These are phyloP conservation scores for Candida hispaniensis DNA, from an alignment of 805 yeast species.

Conservation along the genomic window DNA sequence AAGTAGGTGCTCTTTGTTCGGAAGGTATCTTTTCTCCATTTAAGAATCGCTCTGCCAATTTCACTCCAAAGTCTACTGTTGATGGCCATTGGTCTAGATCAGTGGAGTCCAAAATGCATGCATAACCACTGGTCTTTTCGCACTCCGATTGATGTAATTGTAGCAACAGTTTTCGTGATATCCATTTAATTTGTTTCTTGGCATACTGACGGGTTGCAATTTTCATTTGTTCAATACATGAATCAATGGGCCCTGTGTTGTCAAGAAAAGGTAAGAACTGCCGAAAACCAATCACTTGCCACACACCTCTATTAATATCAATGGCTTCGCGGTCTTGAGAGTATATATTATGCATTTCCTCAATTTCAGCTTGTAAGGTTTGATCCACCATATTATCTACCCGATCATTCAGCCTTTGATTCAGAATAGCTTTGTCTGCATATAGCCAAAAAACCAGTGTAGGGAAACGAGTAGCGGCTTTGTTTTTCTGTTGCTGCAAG, in stretches of 20 bases:
- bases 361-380: constrained; percentile 65
- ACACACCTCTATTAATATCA: constrained; percentile 60
- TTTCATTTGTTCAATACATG: constrained; percentile 68
- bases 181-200: constrained; percentile 83
- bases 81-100: constrained; percentile 52
- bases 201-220: constrained; percentile 78
- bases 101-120: constrained; percentile 68
- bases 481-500: constrained; percentile 50
- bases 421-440: constrained; percentile 48
- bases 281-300: constrained; percentile 92
- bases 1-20: neutral
- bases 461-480: constrained; percentile 35
- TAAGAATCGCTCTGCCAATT: constrained; percentile 37
- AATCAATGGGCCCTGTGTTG: constrained; percentile 24
- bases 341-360: constrained; percentile 41
- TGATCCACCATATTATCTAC: constrained; percentile 71
- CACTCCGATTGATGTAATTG: constrained; percentile 40
- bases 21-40: constrained; percentile 1
- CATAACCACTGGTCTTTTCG: constrained; percentile 50
- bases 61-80: constrained; percentile 44
- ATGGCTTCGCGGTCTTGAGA: constrained; percentile 24
- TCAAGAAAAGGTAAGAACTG: constrained; percentile 68
- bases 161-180: constrained; percentile 53
- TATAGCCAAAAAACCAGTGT: constrained; percentile 70
- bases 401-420: constrained; percentile 56